Evolutionary conservation across 441 rosid genomes (phyloP), one percentile per base, ranked within the genome.

Genomic region (Gossypium schwendimanii): DNA sequence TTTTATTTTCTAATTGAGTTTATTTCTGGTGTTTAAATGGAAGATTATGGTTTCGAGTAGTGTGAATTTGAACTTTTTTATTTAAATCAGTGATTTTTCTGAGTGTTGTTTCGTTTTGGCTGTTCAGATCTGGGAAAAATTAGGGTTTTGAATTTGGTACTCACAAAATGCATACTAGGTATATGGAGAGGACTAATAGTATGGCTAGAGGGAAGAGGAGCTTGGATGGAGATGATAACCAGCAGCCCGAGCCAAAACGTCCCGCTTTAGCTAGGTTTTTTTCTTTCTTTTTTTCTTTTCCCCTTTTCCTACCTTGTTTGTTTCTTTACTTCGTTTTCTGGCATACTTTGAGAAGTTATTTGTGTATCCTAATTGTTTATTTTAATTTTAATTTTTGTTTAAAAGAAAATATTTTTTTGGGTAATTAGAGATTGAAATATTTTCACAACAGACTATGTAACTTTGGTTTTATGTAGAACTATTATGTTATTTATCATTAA

Each of bases 141-240:
- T 80, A 75, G 82, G 89, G 76, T 58, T 83, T 78, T 52, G 2
- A 50, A 67, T 50, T 67, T n/a, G 28, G 72, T 20, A 20, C 64
- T 61, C 53, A 17, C 72, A 58, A 72, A 75, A 83, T 83, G 89
- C 84, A 82, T 77, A 89, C 87, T 73, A 84, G 98, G 23, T 49
- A 49, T 72, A 89, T 91, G 96, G 97, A 93, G 76, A 89, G 97
- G 76, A 87, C 88, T 67, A 87, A 85, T 74, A 85, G 92, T 77
- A 91, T 91, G 90, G 86, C 87, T 73, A 84, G 98, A 85, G 92
- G 97, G n/a, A 96, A 96, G 81, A 87, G 97, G 85, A 84, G 73
- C 77, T 83, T 86, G 78, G 98, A 91, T 52, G 90, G 79, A 26
- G 90, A 84, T 23, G 98, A 87, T 50, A 90, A 87, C 9, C 85